Percentiles rank a stretch among this genome's conserved stretches.
phyloP scores from a whole-genome alignment of 768 basidiomycete species.

The Leccinum subgranulosum region DNA sequence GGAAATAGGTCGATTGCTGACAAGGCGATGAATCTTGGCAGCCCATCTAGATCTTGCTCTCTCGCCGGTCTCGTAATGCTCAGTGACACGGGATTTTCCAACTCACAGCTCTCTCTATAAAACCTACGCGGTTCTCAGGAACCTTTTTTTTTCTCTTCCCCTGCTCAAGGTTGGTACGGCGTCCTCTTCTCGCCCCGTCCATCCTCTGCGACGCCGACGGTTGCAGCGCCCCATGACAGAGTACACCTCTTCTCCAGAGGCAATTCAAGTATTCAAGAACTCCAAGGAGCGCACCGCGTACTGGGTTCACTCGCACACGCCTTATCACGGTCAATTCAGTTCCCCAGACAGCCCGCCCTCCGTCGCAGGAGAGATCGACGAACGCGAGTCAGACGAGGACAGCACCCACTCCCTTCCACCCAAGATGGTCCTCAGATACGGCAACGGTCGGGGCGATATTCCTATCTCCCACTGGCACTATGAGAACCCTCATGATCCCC shows the following conservation, averaged over 20 bases:
- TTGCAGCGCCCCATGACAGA: slow-evolving; percentile 51
- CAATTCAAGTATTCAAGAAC: slow-evolving; percentile 53
- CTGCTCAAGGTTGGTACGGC: not conserved
- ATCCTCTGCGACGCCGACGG: not conserved
- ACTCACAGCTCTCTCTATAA: slow-evolving; percentile 24
- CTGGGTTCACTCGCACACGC: slow-evolving; percentile 55
- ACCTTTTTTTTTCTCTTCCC: slow-evolving; percentile 1
- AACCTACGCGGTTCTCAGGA: slow-evolving; percentile 7
- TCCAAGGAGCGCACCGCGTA: slow-evolving; percentile 59
- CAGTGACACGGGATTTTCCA: slow-evolving; percentile 26
- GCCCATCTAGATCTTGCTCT: slow-evolving; percentile 20
- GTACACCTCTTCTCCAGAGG: slow-evolving; percentile 57
- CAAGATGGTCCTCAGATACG: slow-evolving; percentile 68
- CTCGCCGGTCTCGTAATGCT: slow-evolving; percentile 22
- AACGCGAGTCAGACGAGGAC: slow-evolving; percentile 38
- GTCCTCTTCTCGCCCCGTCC: not conserved
- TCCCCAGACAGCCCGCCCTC: slow-evolving; percentile 62
- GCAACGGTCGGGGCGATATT: slow-evolving; percentile 60
- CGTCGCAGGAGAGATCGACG: slow-evolving; percentile 37
- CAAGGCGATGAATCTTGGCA: slow-evolving; percentile 13
- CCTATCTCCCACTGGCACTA: slow-evolving; percentile 53
- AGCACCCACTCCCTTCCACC: slow-evolving; percentile 55
- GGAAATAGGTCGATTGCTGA: slow-evolving; percentile 29
- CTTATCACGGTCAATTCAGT: slow-evolving; percentile 36
- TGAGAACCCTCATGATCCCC: slow-evolving; percentile 19